Conservation (phyloP, 2,329 filamentous ascomycete species). For the Aspergillus felis region DNA sequence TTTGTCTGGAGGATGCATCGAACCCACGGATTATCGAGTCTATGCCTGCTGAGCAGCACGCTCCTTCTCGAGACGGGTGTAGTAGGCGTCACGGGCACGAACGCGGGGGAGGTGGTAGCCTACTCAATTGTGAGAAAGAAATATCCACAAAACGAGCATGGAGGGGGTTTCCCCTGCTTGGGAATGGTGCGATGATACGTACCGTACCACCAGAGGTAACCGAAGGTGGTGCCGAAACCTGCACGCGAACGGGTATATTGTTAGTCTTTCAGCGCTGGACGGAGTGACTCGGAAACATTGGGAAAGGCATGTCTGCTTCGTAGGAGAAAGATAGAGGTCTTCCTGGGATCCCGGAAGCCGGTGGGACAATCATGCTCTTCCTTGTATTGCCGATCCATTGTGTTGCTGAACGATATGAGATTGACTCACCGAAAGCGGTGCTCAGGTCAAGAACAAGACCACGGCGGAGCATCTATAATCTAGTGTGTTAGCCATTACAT, state of each 20-base stretch:
- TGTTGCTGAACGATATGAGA: conserved; percentile 1
- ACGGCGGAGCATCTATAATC: conserved; percentile 59
- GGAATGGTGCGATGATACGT: conserved; percentile 29
- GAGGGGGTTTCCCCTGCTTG: not conserved
- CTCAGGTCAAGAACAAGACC: conserved; percentile 64
- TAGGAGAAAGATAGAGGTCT: not conserved
- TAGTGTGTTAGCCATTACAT: not conserved
- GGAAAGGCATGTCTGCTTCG: not conserved
- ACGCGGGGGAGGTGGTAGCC: conserved; percentile 63
- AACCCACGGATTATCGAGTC: conserved; percentile 11
- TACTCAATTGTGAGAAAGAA: conserved; percentile 23
- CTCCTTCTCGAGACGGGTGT: conserved; percentile 61
- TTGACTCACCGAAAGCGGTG: conserved; percentile 59
- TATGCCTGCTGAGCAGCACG: conserved; percentile 43
- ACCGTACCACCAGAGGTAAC: conserved; percentile 67
- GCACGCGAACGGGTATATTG: conserved; percentile 1
- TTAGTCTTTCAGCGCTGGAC: conserved; percentile 11
- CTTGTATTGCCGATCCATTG: not conserved
- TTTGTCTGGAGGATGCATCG: not conserved
- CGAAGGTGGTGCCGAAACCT: conserved; percentile 61
- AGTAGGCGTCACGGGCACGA: conserved; percentile 60
- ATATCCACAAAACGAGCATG: not conserved
- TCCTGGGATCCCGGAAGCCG: not conserved
- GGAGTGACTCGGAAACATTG: not conserved
- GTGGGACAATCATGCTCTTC: not conserved